phyloP scores from a whole-genome alignment of 164 flowering plant genomes.

The Berberis thunbergii region DNA sequence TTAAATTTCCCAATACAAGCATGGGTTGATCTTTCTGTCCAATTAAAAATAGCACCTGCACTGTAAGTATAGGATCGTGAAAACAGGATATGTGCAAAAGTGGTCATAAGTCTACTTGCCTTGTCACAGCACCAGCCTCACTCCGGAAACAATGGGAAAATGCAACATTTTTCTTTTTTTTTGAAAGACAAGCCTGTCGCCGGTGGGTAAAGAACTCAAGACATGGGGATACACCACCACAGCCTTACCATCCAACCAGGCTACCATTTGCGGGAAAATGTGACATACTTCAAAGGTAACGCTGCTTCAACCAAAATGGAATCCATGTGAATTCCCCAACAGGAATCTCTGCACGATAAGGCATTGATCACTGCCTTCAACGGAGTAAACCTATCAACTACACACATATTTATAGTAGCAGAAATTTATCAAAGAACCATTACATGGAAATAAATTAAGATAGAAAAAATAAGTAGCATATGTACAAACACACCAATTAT shows the following conservation, averaged over 20 bases:
- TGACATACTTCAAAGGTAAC: conserved; percentile 68
- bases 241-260: too few species aligned
- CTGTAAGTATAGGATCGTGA: neutral
- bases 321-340: conserved; percentile 97
- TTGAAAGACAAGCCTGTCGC: too few species aligned
- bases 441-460: too few species aligned
- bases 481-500: too few species aligned
- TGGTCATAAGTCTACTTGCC: conserved; percentile 25
- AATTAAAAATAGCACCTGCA: neutral
- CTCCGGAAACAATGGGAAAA: conserved; percentile 90
- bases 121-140: conserved; percentile 93
- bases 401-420: neutral
- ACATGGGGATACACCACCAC: too few species aligned
- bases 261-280: too few species aligned
- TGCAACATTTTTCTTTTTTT: conserved; percentile 28
- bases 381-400: conserved; percentile 70
- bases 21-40: neutral
- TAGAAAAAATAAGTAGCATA: too few species aligned
- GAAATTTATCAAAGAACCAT: too few species aligned
- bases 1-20: neutral
- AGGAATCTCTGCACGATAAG: conserved; percentile 96
- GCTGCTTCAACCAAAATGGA: conserved; percentile 67
- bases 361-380: conserved; percentile 87
- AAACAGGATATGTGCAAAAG: neutral
- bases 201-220: too few species aligned